Evolutionary conservation across 2,329 filamentous ascomycete species (phyloP).

Genomic region (Epichloe sylvatica): DNA sequence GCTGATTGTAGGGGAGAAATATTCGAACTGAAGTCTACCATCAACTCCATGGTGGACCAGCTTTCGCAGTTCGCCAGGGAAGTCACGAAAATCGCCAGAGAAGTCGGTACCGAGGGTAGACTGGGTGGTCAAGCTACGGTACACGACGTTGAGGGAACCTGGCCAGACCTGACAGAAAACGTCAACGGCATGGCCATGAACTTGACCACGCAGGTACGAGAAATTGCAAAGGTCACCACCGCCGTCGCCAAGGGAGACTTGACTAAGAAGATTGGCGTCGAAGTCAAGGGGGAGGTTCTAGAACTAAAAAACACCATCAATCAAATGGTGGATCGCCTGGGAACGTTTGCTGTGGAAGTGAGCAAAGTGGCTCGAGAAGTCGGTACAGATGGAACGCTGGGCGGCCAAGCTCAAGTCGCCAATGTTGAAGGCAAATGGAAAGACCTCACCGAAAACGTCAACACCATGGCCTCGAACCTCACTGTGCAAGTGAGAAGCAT

Average conservation of each 20-base stretch:
- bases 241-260: constrained; percentile 89
- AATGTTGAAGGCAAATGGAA: constrained; percentile 98
- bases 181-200: constrained; percentile 99
- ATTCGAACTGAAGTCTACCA: constrained; percentile 88
- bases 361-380: constrained; percentile 92
- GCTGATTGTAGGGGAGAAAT: constrained; percentile 87
- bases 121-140: constrained; percentile 91
- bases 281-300: constrained; percentile 85
- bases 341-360: constrained; percentile 92
- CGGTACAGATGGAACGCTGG: constrained; percentile 87
- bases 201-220: constrained; percentile 89
- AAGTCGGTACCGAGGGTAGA: constrained; percentile 90
- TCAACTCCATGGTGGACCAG: constrained; percentile 99
- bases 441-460: constrained; percentile 83
- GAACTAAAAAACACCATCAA: constrained; percentile 97
- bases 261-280: constrained; percentile 89
- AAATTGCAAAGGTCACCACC: constrained; percentile 93
- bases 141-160: constrained; percentile 92
- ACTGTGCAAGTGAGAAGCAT: constrained; percentile 75
- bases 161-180: constrained; percentile 88
- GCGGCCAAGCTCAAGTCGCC: constrained; percentile 84
- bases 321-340: constrained; percentile 94
- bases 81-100: constrained; percentile 89
- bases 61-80: constrained; percentile 92
- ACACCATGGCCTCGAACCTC: constrained; percentile 58